Percentiles rank a stretch among this genome's conserved stretches.
phyloP scores from a whole-genome alignment of 192 early-diverging fungal genomes.

The Backusella liffmaniae region DNA sequence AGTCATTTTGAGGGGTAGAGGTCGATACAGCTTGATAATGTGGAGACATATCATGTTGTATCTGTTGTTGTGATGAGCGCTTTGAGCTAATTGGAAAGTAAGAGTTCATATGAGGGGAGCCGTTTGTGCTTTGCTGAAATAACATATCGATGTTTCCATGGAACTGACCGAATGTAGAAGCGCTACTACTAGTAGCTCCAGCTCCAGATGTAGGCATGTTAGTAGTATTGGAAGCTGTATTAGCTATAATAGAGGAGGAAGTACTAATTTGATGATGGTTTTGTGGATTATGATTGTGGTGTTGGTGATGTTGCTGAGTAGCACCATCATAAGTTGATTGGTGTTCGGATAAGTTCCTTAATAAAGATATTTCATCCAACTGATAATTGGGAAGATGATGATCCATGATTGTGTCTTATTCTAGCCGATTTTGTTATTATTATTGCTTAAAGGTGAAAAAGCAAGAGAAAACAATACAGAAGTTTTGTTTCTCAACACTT shows the following conservation, averaged over 20 bases:
- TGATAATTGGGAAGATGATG: constrained; percentile 14
- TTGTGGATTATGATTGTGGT: not conserved
- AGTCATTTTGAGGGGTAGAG: constrained; percentile 14
- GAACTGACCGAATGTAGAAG: not conserved
- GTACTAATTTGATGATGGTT: not conserved
- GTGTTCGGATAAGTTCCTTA: constrained; percentile 2
- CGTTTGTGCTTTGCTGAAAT: not conserved
- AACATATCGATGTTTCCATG: constrained; percentile 5
- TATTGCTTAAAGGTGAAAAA: not conserved
- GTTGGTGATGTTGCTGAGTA: not conserved
- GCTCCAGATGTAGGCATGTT: not conserved
- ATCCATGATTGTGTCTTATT: constrained; percentile 4
- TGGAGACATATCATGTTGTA: not conserved
- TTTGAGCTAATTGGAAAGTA: not conserved
- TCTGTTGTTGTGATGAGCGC: not conserved
- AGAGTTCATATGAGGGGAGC: not conserved
- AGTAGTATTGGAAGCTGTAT: not conserved
- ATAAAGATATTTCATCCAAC: constrained; percentile 11
- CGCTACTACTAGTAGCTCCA: not conserved
- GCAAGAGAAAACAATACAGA: not conserved
- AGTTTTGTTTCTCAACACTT: constrained; percentile 6
- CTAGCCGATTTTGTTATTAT: not conserved
- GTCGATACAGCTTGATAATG: not conserved
- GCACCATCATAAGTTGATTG: not conserved
- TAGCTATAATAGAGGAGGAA: not conserved